Conservation (phyloP, 768 basidiomycete species). For the Podaxis rugospora region DNA sequence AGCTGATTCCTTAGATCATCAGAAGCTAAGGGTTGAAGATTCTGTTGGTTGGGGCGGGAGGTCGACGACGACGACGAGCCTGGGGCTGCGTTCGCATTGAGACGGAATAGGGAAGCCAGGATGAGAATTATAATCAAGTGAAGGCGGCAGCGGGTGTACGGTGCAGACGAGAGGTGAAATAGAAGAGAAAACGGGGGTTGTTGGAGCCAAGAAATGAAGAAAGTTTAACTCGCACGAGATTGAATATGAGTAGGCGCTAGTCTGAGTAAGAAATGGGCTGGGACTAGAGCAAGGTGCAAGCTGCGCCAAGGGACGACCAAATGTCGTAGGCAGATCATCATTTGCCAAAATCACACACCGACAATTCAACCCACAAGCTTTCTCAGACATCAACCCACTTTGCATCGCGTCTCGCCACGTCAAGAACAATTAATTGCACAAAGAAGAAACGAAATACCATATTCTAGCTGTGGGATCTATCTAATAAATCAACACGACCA, state of each 20-base stretch:
- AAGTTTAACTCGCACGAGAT: background rate
- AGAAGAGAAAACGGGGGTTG: background rate
- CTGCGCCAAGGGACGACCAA: background rate
- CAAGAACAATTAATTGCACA: background rate
- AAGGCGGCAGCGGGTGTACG: background rate
- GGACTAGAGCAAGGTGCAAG: background rate
- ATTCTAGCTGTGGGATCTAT: background rate
- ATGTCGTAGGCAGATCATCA: slow-evolving; percentile 10
- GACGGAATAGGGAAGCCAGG: slow-evolving; percentile 66
- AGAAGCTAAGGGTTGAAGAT: slow-evolving; percentile 53
- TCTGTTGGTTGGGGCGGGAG: slow-evolving; percentile 10
- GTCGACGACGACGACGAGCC: slow-evolving; percentile 13
- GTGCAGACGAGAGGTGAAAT: background rate
- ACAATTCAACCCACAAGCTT: background rate
- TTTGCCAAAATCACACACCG: background rate
- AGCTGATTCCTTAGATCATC: slow-evolving; percentile 33
- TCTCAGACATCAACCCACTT: background rate
- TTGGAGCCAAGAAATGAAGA: background rate
- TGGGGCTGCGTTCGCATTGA: slow-evolving; percentile 40
- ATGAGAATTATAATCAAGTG: slow-evolving; percentile 27
- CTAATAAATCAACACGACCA: slow-evolving; percentile 4
- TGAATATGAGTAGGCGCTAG: slow-evolving; percentile 3
- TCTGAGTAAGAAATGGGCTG: background rate
- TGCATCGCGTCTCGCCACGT: background rate
- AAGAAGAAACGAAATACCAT: slow-evolving; percentile 1